A percentile compares a stretch with the other conserved stretches of the same genome.
Evolutionary conservation across 192 early-diverging fungal species (phyloP).

Genomic region (Coemansia sp.): DNA sequence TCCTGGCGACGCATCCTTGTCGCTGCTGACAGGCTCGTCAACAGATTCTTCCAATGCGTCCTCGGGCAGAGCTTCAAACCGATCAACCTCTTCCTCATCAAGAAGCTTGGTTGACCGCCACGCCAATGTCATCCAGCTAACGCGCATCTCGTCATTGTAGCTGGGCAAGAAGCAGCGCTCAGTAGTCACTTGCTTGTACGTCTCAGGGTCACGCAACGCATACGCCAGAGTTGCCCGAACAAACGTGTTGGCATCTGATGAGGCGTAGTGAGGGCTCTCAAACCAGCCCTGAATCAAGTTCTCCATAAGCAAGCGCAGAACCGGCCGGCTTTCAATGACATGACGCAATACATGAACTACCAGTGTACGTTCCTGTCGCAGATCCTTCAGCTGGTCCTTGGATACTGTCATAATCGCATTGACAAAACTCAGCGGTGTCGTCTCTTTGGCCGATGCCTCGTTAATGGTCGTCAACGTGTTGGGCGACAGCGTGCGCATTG

Average conservation of each 20-base stretch:
- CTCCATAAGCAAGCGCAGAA: slow-evolving; percentile 70
- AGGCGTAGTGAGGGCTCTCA: slow-evolving; percentile 63
- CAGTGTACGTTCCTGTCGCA: slow-evolving; percentile 77
- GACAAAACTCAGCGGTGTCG: slow-evolving; percentile 38
- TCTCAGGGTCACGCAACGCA: slow-evolving; percentile 64
- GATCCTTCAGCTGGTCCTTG: slow-evolving; percentile 61
- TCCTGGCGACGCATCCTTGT: background rate
- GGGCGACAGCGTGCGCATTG: slow-evolving; percentile 26
- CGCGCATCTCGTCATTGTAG: slow-evolving; percentile 63
- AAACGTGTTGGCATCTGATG: slow-evolving; percentile 68
- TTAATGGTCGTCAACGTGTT: slow-evolving; percentile 22
- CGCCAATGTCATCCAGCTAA: slow-evolving; percentile 60
- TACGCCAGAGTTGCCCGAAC: slow-evolving; percentile 61
- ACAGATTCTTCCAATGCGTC: background rate
- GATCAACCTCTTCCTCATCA: slow-evolving; percentile 45
- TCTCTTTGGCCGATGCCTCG: slow-evolving; percentile 26
- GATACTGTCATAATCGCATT: slow-evolving; percentile 62
- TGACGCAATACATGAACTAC: slow-evolving; percentile 88
- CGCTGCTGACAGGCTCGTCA: background rate
- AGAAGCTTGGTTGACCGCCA: slow-evolving; percentile 51
- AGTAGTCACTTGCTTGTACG: slow-evolving; percentile 64
- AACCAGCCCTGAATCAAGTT: slow-evolving; percentile 76
- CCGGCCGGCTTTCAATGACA: slow-evolving; percentile 70
- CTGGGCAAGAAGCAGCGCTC: slow-evolving; percentile 65
- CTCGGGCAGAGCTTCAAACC: slow-evolving; percentile 26